Evolutionary conservation across 192 early-diverging fungal genomes (phyloP).

Genomic region (Geranomyces variabilis): DNA sequence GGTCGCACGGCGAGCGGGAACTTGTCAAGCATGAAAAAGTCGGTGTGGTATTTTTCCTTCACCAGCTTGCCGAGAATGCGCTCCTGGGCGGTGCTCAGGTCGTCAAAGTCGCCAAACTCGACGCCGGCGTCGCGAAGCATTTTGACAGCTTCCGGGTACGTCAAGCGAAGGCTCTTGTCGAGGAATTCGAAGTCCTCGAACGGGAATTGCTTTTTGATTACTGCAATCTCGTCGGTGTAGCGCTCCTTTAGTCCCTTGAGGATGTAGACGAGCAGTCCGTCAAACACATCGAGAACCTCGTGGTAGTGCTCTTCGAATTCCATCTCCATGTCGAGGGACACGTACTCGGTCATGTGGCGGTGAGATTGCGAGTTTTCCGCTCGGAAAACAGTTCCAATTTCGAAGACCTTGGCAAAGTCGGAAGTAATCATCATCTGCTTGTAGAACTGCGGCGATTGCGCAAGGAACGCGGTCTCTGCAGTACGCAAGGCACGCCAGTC

Average conservation of each 20-base stretch:
- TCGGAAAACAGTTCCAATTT: constrained; percentile 98
- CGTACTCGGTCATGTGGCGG: constrained; percentile 98
- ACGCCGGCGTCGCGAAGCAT: constrained; percentile 83
- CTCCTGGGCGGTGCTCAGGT: constrained; percentile 90
- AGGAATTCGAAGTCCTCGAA: constrained; percentile 88
- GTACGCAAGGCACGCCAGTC: too few species aligned
- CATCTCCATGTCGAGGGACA: constrained; percentile 99
- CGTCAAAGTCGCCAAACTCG: constrained; percentile 91
- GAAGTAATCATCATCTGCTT: constrained; percentile 99
- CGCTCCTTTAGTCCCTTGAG: constrained; percentile 86
- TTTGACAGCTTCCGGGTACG: constrained; percentile 87
- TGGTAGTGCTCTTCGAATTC: constrained; percentile 99
- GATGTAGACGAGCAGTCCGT: constrained; percentile 89
- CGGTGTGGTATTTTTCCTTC: constrained; percentile 91
- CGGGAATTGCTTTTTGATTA: constrained; percentile 87
- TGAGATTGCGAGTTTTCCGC: constrained; percentile 98
- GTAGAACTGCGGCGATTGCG: constrained; percentile 98
- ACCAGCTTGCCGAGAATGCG: constrained; percentile 83
- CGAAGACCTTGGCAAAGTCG: constrained; percentile 98
- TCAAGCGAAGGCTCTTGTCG: constrained; percentile 78
- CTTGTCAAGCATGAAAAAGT: constrained; percentile 99
- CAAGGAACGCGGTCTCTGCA: constrained; percentile 81
- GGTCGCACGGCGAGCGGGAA: constrained; percentile 95
- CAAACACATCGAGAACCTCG: constrained; percentile 89
- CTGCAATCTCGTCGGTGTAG: constrained; percentile 81